These are phyloP conservation scores for Acacia pycnantha DNA, from an alignment of 331 rosid species.

Conservation along the genomic window DNA sequence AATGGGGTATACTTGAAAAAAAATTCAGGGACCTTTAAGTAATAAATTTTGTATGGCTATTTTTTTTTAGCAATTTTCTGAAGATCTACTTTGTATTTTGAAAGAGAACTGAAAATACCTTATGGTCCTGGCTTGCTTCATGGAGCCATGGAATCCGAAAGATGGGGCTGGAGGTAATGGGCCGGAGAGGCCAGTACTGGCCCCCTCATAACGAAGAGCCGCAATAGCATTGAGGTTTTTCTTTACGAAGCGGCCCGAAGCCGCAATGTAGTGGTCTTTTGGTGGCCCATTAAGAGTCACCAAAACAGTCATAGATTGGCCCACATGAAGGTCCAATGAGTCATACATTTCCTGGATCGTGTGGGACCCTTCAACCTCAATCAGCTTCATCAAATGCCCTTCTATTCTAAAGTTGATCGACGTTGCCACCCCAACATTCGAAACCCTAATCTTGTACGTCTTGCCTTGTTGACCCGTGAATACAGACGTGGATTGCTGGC, in stretches of 20 bases:
- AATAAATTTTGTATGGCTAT: too few species aligned
- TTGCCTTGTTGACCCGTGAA: constrained; percentile 61
- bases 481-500: constrained; percentile 20
- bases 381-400: constrained; percentile 55
- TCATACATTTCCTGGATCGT: constrained; percentile 64
- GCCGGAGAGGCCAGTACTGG: constrained; percentile 39
- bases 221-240: constrained; percentile 45
- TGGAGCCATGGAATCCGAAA: constrained; percentile 58
- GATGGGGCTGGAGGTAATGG: constrained; percentile 64
- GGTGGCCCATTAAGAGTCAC: constrained; percentile 38
- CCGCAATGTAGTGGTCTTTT: constrained; percentile 53
- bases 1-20: too few species aligned
- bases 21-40: not conserved
- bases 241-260: constrained; percentile 58
- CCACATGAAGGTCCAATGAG: constrained; percentile 69
- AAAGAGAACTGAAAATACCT: constrained; percentile 39
- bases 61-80: too few species aligned
- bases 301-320: constrained; percentile 69
- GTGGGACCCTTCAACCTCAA: constrained; percentile 91
- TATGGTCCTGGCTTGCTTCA: constrained; percentile 77
- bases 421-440: constrained; percentile 71
- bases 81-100: not conserved
- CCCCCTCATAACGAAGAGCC: constrained; percentile 65
- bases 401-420: constrained; percentile 74
- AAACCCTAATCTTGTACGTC: constrained; percentile 72